phyloP scores from a whole-genome alignment of 2,329 filamentous ascomycete genomes.

The Zasmidium citrigriseum region DNA sequence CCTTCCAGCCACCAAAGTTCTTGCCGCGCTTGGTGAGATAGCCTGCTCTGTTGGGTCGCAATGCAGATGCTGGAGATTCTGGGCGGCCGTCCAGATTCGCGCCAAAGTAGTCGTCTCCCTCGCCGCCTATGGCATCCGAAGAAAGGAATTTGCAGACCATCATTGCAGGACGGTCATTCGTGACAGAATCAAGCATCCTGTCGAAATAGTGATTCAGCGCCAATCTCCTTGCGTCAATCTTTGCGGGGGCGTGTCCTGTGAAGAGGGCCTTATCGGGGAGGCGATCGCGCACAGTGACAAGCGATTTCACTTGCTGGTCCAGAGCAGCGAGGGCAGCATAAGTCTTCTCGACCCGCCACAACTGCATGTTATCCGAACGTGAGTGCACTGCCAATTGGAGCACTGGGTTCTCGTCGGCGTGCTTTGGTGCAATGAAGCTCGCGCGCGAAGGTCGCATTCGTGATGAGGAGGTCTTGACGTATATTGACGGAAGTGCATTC shows the following conservation, averaged over 20 bases:
- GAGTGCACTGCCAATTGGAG: constrained; percentile 87
- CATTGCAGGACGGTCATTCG: constrained; percentile 74
- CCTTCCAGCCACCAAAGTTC: constrained; percentile 99
- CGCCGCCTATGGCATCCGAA: constrained; percentile 59
- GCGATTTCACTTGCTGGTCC: constrained; percentile 77
- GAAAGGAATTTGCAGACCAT: constrained; percentile 87
- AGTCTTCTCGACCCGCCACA: constrained; percentile 96
- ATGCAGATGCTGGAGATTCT: constrained; percentile 55
- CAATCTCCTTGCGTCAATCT: constrained; percentile 80
- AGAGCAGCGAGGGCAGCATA: constrained; percentile 76
- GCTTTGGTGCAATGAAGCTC: constrained; percentile 77
- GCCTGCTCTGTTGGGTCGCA: constrained; percentile 74
- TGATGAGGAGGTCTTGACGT: constrained; percentile 86
- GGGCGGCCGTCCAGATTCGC: constrained; percentile 35
- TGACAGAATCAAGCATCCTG: constrained; percentile 75
- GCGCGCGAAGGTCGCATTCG: constrained; percentile 89
- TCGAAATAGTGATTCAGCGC: constrained; percentile 86
- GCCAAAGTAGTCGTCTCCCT: constrained; percentile 50
- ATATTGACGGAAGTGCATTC: constrained; percentile 82
- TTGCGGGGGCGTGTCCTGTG: constrained; percentile 87
- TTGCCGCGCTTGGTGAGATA: constrained; percentile 97
- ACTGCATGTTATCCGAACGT: constrained; percentile 71
- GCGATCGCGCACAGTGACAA: constrained; percentile 69
- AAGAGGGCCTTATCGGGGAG: constrained; percentile 86
- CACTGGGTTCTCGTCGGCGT: constrained; percentile 86